Evolutionary conservation across 225 moss, liverwort and hornwort genomes (phyloP).

Genomic region (Physcomitrium patens): DNA sequence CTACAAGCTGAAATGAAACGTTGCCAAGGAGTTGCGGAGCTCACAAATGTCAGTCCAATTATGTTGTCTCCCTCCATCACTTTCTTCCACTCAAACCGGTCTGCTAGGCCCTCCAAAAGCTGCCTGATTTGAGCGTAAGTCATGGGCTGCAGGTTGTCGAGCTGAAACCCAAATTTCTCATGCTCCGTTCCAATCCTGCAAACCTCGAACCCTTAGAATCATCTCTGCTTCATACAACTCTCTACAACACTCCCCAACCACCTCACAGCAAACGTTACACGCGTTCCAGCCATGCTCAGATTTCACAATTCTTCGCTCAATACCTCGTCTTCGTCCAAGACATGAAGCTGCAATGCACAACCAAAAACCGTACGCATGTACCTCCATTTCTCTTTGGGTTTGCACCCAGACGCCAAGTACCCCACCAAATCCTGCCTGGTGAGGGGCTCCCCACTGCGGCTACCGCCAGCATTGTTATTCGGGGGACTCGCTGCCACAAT

Average conservation of each 20-base stretch:
- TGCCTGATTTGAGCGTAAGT: constrained; percentile 64
- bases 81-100: constrained; percentile 81
- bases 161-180: constrained; percentile 95
- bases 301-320: not conserved
- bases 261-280: not conserved
- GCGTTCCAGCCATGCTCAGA: not conserved
- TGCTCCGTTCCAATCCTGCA: constrained; percentile 97
- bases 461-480: constrained; percentile 37
- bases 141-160: constrained; percentile 72
- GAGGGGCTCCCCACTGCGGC: constrained; percentile 55
- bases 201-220: not conserved
- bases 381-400: constrained; percentile 94
- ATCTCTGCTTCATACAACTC: not conserved
- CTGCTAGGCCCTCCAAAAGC: constrained; percentile 69
- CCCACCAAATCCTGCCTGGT: constrained; percentile 75
- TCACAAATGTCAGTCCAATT: constrained; percentile 84
- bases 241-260: not conserved
- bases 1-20: not conserved
- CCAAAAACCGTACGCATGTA: constrained; percentile 23
- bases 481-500: constrained; percentile 80
- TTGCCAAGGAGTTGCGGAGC: not conserved
- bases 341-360: constrained; percentile 2
- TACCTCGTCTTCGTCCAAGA: not conserved
- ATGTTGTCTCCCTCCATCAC: constrained; percentile 77
- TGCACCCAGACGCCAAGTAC: constrained; percentile 90